These are phyloP conservation scores for Fusarium sp. DNA, from an alignment of 2,329 filamentous ascomycete genomes.

Conservation along the genomic window DNA sequence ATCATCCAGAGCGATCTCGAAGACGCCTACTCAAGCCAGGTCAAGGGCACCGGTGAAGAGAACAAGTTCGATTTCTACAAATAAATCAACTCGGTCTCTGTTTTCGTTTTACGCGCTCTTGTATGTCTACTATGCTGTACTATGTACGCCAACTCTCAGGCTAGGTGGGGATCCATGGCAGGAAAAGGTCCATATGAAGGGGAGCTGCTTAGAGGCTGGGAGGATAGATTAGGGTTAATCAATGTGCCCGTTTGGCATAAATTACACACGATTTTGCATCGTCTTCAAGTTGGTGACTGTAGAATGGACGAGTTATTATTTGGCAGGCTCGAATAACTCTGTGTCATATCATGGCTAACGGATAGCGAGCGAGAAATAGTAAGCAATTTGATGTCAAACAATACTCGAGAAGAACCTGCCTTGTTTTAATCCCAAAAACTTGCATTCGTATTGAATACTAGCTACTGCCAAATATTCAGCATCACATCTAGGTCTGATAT, in stretches of 20 bases:
- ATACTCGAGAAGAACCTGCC: no score
- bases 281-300: conserved; percentile 5
- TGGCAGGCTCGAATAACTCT: no score
- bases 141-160: conserved; percentile 31
- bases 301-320: no score
- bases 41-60: conserved; percentile 78
- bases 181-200: conserved; percentile 27
- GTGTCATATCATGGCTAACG: no score
- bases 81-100: conserved; percentile 55
- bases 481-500: no score
- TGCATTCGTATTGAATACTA: no score
- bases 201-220: conserved; percentile 12
- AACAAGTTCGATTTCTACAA: conserved; percentile 94
- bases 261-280: conserved; percentile 7
- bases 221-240: conserved; percentile 38
- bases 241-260: conserved; percentile 17
- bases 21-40: conserved; percentile 96
- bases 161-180: conserved; percentile 15
- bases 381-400: no score
- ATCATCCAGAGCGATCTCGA: conserved; percentile 98
- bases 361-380: no score
- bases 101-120: conserved; percentile 15
- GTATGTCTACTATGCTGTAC: conserved; percentile 40
- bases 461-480: no score
- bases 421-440: no score